Evolutionary conservation across 306 rosid genomes (phyloP), one percentile per base, ranked within the genome.

Genomic region (Begonia peltatifolia): DNA sequence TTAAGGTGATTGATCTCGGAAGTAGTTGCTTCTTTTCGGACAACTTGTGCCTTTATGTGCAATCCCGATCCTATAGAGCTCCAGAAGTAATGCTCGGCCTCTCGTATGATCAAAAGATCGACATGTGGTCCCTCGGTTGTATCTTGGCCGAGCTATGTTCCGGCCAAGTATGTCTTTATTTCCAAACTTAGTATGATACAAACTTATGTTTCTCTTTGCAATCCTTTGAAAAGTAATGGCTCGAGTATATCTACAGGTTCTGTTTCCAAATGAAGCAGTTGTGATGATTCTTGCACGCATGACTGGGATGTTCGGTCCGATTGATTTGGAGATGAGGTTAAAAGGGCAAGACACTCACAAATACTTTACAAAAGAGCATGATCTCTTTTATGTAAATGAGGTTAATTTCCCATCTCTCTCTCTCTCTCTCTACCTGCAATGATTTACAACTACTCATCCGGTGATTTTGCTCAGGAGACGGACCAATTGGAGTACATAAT

Each of bases 81-180:
- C 99, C 99, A 13, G 99, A 92, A 79, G 96, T 92, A 66, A 92
- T 92, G 55, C 81, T 92, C 41, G 99, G 99, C 69, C 93, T 86
- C 64, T 81, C 87, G 13, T 92, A 92, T 62, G 81, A 92, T 36
- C 84, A 87, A 47, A 92, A 78, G 75, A 92, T 92, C 54, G 99
- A 92, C 63, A 69, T 92, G 63, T 92, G 99, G 99, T 92, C 99
- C 20, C 93, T 92, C 6, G 99, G 99, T 63, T 92, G 99, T 53
- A 81, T 92, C 67, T 75, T 92, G 76, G 99, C 94, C 6, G 99
- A 92, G 81, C 74, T 92, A 69, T 86, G 79, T 77, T 86, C 93
- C 0, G 99, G 99, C 25, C 96, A 86, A 71, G 99, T 92, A 83
- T 46, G 89, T 67, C 50, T 55, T 71, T 50, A 12, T 63, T 57